Evolutionary conservation across 345 rosid species (phyloP), one percentile per base, ranked within the genome.

Genomic region (Gossypium bickii): DNA sequence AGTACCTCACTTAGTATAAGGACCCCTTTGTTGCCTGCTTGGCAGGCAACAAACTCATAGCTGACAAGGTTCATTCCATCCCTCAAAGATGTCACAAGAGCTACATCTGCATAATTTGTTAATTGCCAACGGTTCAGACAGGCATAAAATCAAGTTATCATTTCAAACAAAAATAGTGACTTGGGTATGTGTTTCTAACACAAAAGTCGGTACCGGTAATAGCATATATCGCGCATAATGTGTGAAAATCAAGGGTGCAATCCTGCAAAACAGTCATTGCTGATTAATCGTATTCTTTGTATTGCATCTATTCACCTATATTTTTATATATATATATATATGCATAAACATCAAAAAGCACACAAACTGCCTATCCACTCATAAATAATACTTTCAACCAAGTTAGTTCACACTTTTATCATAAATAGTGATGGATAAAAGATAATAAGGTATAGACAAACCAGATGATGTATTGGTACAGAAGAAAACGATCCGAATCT

Each of bases 41-140:
- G 90, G 81, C 90, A 87, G 68, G 90, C 87, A 82, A 85, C 88
- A 75, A 83, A 87, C 78, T 87, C 90, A 68, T 87, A 87, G 69
- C 90, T 87, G 62, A 87, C 90, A 29, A 87, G 90, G 74, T 87
- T 87, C 90, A 87, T 85, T 52, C 90, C 90, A 74, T 87, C 90
- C 49, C 90, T 79, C 64, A 85, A 78, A 53, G 90, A 87, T 1
- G 90, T 87, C 48, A 87, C 88, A 82, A 87, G 87, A 22, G 88
- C 90, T 29, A 85, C 90, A 74, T 87, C 90, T 87, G 67, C 49
- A 74, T 57, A 45, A 74, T 16, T 24, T 22, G 16, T 49, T 68
- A 9, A 51, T 17, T 34, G 45, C 20, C 47, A 51, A n/a, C 52
- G 17, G 24, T 51, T 69, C 9, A 45, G 59, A 34, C n/a, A 41